Evolutionary conservation across 106 monocot species (phyloP), one percentile per base, ranked within the genome.

Genomic region (Xerophyta viscosa): DNA sequence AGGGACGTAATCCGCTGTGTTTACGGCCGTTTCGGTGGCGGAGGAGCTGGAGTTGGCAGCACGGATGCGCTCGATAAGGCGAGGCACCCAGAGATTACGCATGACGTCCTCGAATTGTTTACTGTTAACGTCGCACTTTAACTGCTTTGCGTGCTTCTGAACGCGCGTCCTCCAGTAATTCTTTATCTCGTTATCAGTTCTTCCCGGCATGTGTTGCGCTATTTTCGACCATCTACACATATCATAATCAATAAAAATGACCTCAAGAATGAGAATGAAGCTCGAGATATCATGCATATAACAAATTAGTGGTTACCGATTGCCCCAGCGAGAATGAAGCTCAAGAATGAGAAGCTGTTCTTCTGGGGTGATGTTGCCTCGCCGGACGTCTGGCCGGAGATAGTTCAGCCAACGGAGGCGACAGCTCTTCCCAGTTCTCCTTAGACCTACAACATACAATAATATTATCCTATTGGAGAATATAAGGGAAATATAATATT

Each of bases 321-420:
- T 93, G 27, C 92, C 92, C 83, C 76, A 93, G 4, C 87, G 82
- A 17, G 83, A 83, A 66, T 93, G 92, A 58, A 93, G 87, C 41
- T 93, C 87, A 24, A 93, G 87, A 50, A 93, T 87, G 37, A 87
- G 77, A 48, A 93, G 80, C 50, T 93, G 93, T 69, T 93, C 93
- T 43, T 93, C 79, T 14, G 80, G 80, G 14, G 93, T 88, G 65
- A 93, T 93, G 75, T 93, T 93, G 27, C 93, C 93, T 0, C 93
- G 87, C n/a, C 93, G 77, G 58, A 93, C 72, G 63, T 88, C 83
- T 1, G 93, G 93, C 0, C 93, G 73, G 50, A 94, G 88, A 27
- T 94, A 88, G 78, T 96, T 88, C 1, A 88, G 80, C 94, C 88
- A 96, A 28, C 94, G 71, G 30, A 96, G 84, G 8, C 94, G 69